Evolutionary conservation across 2,329 filamentous ascomycete genomes (phyloP).

Genomic region (Daldinia sp.): DNA sequence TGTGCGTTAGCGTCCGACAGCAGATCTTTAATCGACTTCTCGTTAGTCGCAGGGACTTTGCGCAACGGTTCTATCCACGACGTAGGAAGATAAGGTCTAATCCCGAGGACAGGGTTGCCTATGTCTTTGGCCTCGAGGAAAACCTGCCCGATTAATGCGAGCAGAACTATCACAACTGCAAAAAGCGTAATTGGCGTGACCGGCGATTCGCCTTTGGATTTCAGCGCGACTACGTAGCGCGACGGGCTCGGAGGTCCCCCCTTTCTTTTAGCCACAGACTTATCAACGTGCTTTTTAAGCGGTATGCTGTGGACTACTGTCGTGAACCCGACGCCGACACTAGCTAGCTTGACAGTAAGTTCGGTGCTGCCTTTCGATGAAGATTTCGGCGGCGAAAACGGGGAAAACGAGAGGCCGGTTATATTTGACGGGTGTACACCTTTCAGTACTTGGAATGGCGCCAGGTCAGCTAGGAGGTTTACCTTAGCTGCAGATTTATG

Average conservation of each 20-base stretch:
- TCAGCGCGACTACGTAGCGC: constrained; percentile 74
- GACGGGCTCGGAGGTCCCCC: constrained; percentile 57
- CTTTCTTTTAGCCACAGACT: constrained; percentile 45
- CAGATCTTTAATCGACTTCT: constrained; percentile 47
- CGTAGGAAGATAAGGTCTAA: constrained; percentile 62
- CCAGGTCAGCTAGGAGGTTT: constrained; percentile 61
- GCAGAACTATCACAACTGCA: constrained; percentile 64
- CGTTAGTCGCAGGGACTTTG: constrained; percentile 46
- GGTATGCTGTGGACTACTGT: constrained; percentile 83
- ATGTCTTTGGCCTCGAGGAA: constrained; percentile 70
- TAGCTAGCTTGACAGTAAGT: constrained; percentile 78
- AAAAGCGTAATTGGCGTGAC: constrained; percentile 61
- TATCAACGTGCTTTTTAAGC: constrained; percentile 59
- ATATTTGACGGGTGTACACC: constrained; percentile 66
- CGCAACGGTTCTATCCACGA: constrained; percentile 44
- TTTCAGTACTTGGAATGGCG: constrained; percentile 61
- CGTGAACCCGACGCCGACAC: constrained; percentile 81
- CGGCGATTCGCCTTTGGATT: constrained; percentile 62
- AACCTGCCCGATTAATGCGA: constrained; percentile 69
- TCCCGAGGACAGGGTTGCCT: constrained; percentile 64
- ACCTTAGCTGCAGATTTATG: constrained; percentile 60
- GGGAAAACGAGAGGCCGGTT: constrained; percentile 66
- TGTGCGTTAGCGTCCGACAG: constrained; percentile 47
- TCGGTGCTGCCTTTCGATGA: constrained; percentile 57
- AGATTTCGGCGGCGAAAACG: constrained; percentile 62